A percentile compares a stretch with the other conserved stretches of the same genome.
Conservation (phyloP, 345 rosid species). For the Syzygium jambos region DNA sequence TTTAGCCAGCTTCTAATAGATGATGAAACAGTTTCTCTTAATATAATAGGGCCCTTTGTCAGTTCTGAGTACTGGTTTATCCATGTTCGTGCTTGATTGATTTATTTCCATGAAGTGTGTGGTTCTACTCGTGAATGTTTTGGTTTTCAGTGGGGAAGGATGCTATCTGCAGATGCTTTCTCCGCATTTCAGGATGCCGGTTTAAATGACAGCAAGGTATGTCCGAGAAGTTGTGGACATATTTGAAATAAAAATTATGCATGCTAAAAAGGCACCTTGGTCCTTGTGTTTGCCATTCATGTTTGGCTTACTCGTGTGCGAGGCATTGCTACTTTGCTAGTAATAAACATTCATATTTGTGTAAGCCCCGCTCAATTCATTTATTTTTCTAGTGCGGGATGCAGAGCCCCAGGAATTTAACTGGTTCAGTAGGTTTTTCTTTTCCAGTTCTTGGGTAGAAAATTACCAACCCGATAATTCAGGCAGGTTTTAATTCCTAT, state of each 20-base stretch:
- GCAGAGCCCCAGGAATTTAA: too few relatives aligned
- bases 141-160: slow-evolving; percentile 76
- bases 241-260: not conserved
- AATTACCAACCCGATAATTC: too few relatives aligned
- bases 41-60: not conserved
- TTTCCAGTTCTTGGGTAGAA: too few relatives aligned
- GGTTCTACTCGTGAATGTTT: not conserved
- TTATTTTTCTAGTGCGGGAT: too few relatives aligned
- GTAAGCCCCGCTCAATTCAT: too few relatives aligned
- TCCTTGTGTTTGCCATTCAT: not conserved
- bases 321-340: not conserved
- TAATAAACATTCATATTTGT: too few relatives aligned
- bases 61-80: not conserved
- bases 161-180: slow-evolving; percentile 89
- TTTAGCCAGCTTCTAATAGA: not conserved
- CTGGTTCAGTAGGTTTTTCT: too few relatives aligned
- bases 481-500: too few relatives aligned
- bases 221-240: not conserved
- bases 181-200: slow-evolving; percentile 93
- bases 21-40: not conserved
- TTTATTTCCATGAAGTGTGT: not conserved
- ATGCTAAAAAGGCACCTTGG: too few relatives aligned
- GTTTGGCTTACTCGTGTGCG: not conserved
- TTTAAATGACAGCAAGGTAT: slow-evolving; percentile 62
- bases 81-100: not conserved